These are phyloP conservation scores for Hymenoscyphus scutula DNA, from an alignment of 2,329 filamentous ascomycete genomes.

Conservation along the genomic window DNA sequence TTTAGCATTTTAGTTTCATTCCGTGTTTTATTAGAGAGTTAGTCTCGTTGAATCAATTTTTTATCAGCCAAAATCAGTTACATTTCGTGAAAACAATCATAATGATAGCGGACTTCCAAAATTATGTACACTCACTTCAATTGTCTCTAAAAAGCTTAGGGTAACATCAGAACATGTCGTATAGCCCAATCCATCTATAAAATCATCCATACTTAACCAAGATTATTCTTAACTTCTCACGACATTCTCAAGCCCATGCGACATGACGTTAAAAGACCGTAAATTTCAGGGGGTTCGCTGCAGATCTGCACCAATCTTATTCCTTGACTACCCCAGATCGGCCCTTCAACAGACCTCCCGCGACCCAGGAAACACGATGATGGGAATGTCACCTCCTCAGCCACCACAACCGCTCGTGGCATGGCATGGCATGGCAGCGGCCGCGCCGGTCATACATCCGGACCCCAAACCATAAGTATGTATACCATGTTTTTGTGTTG, in stretches of 20 bases:
- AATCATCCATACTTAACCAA: not conserved
- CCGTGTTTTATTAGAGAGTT: not conserved
- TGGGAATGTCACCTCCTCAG: not conserved
- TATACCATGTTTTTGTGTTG: not conserved
- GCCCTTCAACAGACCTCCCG: not conserved
- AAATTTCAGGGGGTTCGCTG: not conserved
- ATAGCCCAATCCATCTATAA: not conserved
- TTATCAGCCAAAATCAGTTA: not conserved
- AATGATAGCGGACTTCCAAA: not conserved
- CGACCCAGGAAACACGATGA: slow-evolving; percentile 1
- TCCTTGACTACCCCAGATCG: slow-evolving; percentile 4
- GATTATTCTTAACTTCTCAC: not conserved
- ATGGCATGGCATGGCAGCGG: not conserved
- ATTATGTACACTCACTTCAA: no score
- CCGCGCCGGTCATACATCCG: not conserved
- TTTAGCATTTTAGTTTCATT: not conserved
- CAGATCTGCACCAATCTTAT: not conserved
- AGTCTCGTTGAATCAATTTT: not conserved
- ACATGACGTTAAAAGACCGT: not conserved
- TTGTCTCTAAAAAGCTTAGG: no score
- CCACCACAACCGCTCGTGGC: not conserved
- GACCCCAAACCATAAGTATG: not conserved
- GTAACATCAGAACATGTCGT: no score
- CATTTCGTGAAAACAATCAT: not conserved
- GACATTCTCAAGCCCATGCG: not conserved